Conservation (phyloP, 257 asterid species). For the Leonotis leonurus region DNA sequence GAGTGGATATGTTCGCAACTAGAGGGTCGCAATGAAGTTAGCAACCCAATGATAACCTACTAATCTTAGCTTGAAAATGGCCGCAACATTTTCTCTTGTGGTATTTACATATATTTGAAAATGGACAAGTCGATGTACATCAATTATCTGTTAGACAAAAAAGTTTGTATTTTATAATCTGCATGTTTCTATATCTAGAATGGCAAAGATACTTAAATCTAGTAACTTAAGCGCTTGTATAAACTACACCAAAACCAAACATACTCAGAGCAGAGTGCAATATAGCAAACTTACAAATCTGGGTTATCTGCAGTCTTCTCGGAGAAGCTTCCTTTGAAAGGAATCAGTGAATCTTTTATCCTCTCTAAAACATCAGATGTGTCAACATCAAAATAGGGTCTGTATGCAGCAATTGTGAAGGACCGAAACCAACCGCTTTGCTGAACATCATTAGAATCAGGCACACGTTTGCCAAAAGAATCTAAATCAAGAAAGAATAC, state of each 20-base stretch:
- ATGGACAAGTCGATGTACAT: neutral
- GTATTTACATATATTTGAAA: neutral
- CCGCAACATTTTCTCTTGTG: neutral
- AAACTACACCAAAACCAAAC: neutral
- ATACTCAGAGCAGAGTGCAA: neutral
- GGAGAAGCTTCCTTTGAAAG: slow-evolving; percentile 76
- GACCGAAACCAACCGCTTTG: slow-evolving; percentile 82
- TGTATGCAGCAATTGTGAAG: slow-evolving; percentile 83
- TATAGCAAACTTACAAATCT: slow-evolving; percentile 60
- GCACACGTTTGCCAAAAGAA: slow-evolving; percentile 67
- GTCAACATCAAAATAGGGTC: slow-evolving; percentile 95
- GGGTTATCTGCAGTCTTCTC: slow-evolving; percentile 86
- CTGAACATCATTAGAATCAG: slow-evolving; percentile 70
- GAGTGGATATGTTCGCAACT: neutral
- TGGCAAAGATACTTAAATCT: slow-evolving; percentile 2
- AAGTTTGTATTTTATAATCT: neutral
- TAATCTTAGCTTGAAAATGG: neutral
- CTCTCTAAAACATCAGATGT: slow-evolving; percentile 91
- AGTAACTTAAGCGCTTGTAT: neutral
- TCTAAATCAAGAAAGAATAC: slow-evolving; percentile 37
- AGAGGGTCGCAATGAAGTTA: neutral
- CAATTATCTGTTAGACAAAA: neutral
- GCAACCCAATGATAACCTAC: neutral
- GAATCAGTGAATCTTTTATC: slow-evolving; percentile 81
- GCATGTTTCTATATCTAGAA: neutral